phyloP scores from a whole-genome alignment of 495 filamentous ascomycete genomes.

The Xylaria venustula region DNA sequence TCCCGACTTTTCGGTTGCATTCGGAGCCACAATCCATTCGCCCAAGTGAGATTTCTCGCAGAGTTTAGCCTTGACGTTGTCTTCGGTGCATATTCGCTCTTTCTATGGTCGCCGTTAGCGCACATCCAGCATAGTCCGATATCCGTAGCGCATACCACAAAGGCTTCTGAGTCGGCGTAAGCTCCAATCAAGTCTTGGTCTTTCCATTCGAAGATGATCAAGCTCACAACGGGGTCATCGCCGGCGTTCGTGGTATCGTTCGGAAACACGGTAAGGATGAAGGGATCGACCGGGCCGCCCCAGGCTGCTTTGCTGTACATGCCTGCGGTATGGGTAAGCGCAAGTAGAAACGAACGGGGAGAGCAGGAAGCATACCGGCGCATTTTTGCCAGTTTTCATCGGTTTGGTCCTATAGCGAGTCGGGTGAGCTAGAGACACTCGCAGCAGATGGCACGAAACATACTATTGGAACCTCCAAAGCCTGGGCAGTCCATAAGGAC shows the following conservation, averaged over 20 bases:
- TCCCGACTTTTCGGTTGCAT: conserved; percentile 65
- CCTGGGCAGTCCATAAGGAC: conserved; percentile 56
- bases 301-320: conserved; percentile 93
- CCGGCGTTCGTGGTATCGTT: conserved; percentile 54
- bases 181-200: conserved; percentile 79
- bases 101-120: conserved; percentile 42
- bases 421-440: neutral
- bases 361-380: conserved; percentile 45
- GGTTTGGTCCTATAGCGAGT: conserved; percentile 60
- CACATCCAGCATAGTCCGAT: neutral
- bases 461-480: conserved; percentile 61
- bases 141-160: conserved; percentile 21
- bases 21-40: conserved; percentile 76
- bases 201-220: conserved; percentile 92
- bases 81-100: conserved; percentile 73
- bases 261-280: conserved; percentile 80
- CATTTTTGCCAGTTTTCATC: conserved; percentile 82
- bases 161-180: conserved; percentile 24
- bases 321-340: conserved; percentile 44
- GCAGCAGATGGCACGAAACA: neutral
- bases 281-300: conserved; percentile 86
- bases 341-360: neutral
- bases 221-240: conserved; percentile 71
- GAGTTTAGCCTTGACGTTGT: conserved; percentile 60
- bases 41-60: conserved; percentile 76